phyloP scores from a whole-genome alignment of 2,329 filamentous ascomycete genomes.

The Aspergillus amoenus region DNA sequence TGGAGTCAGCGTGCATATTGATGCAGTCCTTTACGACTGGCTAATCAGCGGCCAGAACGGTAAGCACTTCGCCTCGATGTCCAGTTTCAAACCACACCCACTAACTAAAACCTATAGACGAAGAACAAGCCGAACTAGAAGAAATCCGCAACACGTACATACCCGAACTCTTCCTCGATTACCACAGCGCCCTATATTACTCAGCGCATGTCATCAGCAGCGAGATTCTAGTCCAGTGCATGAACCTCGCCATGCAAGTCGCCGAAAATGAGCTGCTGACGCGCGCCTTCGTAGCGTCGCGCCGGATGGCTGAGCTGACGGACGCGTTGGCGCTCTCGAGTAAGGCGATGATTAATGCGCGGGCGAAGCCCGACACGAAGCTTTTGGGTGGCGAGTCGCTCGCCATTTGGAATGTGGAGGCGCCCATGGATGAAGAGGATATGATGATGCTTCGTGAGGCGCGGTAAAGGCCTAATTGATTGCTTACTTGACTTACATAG shows the following conservation, averaged over 20 bases:
- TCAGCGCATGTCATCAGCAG: conserved; percentile 72
- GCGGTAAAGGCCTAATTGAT: neutral
- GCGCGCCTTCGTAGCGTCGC: conserved; percentile 61
- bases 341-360: conserved; percentile 63
- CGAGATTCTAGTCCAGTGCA: conserved; percentile 75
- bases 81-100: neutral
- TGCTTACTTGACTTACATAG: neutral
- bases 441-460: conserved; percentile 11
- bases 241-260: conserved; percentile 82
- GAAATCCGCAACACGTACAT: conserved; percentile 75
- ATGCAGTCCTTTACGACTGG: conserved; percentile 64
- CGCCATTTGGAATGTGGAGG: conserved; percentile 40
- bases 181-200: conserved; percentile 76
- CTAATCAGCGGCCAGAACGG: conserved; percentile 57
- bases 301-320: conserved; percentile 72
- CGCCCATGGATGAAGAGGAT: conserved; percentile 27
- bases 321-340: conserved; percentile 75
- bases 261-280: conserved; percentile 68
- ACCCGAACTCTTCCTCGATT: conserved; percentile 81
- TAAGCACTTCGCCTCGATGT: conserved; percentile 35
- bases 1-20: conserved; percentile 56
- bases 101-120: conserved; percentile 35
- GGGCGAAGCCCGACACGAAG: conserved; percentile 44
- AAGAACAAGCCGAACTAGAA: conserved; percentile 61
- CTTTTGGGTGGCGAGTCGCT: conserved; percentile 35